Percentiles rank a stretch among this genome's conserved stretches.
Evolutionary conservation across 2,329 filamentous ascomycete genomes (phyloP).

Genomic region (Beauveria bassiana): DNA sequence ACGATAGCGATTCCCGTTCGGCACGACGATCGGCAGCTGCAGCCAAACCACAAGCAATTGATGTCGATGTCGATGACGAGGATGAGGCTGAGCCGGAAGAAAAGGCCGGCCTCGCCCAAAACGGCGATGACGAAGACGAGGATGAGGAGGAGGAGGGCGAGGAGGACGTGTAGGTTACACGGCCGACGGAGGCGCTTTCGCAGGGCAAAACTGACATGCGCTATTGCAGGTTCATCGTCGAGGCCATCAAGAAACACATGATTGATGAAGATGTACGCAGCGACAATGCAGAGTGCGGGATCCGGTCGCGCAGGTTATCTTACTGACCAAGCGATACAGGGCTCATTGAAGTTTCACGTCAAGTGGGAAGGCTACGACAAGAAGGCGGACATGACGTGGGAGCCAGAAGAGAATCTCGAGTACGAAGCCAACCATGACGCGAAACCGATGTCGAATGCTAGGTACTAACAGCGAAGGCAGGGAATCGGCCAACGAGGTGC

Average conservation of each 20-base stretch:
- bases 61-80: slow-evolving; percentile 30
- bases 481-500: slow-evolving; percentile 49
- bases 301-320: background rate
- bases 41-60: slow-evolving; percentile 27
- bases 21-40: slow-evolving; percentile 17
- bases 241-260: slow-evolving; percentile 62
- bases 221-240: slow-evolving; percentile 57
- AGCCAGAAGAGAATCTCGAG: slow-evolving; percentile 62
- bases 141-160: background rate
- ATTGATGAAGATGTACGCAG: slow-evolving; percentile 46
- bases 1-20: slow-evolving; percentile 13
- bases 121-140: background rate
- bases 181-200: background rate
- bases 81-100: slow-evolving; percentile 37
- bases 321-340: slow-evolving; percentile 25
- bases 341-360: slow-evolving; percentile 50
- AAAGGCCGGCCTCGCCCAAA: background rate
- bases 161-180: slow-evolving; percentile 19
- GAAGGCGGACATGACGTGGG: slow-evolving; percentile 67
- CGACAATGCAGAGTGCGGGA: background rate
- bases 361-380: slow-evolving; percentile 77
- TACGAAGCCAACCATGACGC: background rate
- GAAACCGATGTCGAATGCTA: too few relatives aligned
- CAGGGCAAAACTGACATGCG: slow-evolving; percentile 15
- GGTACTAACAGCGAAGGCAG: slow-evolving; percentile 24